phyloP scores from a whole-genome alignment of 352 stramenopile species.

The Globisporangium parvum region DNA sequence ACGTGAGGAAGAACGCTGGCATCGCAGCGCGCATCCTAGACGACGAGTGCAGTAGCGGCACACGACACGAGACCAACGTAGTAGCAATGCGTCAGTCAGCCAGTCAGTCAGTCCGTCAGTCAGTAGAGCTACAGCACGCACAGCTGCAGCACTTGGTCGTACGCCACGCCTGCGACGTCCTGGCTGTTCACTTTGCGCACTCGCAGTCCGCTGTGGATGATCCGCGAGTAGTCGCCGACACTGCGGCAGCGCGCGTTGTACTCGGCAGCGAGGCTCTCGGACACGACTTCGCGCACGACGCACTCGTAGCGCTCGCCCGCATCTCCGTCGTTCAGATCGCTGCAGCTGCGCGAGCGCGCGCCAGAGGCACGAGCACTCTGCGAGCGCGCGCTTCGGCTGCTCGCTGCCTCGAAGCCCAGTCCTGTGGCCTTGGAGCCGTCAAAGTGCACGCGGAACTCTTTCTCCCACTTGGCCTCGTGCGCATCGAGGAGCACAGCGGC shows the following conservation, averaged over 20 bases:
- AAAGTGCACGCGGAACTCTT: conserved; percentile 58
- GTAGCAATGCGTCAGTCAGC: background rate
- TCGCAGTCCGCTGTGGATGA: conserved; percentile 31
- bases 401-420: conserved; percentile 29
- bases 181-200: conserved; percentile 43
- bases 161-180: conserved; percentile 33
- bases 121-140: conserved; percentile 1
- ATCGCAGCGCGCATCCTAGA: conserved; percentile 42
- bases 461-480: conserved; percentile 29
- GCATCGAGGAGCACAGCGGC: conserved; percentile 11
- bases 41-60: background rate
- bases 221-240: conserved; percentile 36
- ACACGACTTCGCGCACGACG: conserved; percentile 32
- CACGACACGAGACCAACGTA: background rate
- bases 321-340: background rate
- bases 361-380: background rate
- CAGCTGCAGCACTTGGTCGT: conserved; percentile 41
- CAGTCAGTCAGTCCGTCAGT: background rate
- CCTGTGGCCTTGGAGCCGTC: conserved; percentile 40
- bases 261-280: conserved; percentile 30
- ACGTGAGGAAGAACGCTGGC: conserved; percentile 36
- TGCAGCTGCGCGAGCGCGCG: conserved; percentile 3
- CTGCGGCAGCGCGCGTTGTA: conserved; percentile 45
- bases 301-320: conserved; percentile 26
- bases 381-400: background rate